Evolutionary conservation across 2,329 filamentous ascomycete species (phyloP).

Genomic region (Cyclaneusma minus): DNA sequence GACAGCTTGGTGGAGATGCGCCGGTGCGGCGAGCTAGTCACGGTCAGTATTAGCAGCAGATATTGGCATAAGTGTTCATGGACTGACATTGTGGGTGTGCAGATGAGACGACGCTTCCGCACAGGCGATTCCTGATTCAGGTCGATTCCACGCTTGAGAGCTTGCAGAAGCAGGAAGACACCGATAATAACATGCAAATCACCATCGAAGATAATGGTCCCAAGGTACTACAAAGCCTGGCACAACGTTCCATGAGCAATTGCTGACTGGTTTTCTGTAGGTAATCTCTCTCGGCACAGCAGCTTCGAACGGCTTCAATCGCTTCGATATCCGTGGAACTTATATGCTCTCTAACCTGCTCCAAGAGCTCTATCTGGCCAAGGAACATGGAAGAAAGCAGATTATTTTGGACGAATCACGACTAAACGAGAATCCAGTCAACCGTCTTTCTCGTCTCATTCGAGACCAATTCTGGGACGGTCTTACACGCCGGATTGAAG

Average conservation of each 20-base stretch:
- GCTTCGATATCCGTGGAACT: slow-evolving; percentile 82
- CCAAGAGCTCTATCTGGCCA: slow-evolving; percentile 84
- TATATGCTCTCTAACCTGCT: slow-evolving; percentile 96
- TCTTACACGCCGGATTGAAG: slow-evolving; percentile 79
- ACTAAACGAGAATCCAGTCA: slow-evolving; percentile 89
- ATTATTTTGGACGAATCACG: slow-evolving; percentile 85
- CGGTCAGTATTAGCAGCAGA: slow-evolving; percentile 9
- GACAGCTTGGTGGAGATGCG: slow-evolving; percentile 6
- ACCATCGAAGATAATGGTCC: slow-evolving; percentile 92
- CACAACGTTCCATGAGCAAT: slow-evolving; percentile 1
- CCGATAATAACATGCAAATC: slow-evolving; percentile 89
- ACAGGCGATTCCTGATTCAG: slow-evolving; percentile 72
- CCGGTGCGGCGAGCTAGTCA: slow-evolving; percentile 17
- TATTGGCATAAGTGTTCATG: neutral
- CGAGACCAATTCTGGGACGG: slow-evolving; percentile 86
- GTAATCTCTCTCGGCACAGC: slow-evolving; percentile 73
- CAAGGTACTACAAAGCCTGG: slow-evolving; percentile 41
- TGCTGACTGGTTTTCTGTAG: slow-evolving; percentile 23
- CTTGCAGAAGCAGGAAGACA: slow-evolving; percentile 75
- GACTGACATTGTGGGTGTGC: slow-evolving; percentile 6
- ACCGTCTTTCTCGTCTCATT: slow-evolving; percentile 73
- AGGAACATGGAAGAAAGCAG: slow-evolving; percentile 77
- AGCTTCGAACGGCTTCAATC: slow-evolving; percentile 71
- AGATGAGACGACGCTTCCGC: slow-evolving; percentile 59
- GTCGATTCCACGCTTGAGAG: slow-evolving; percentile 72